phyloP scores from a whole-genome alignment of 2,329 filamentous ascomycete genomes.

The Fusarium aywerte region DNA sequence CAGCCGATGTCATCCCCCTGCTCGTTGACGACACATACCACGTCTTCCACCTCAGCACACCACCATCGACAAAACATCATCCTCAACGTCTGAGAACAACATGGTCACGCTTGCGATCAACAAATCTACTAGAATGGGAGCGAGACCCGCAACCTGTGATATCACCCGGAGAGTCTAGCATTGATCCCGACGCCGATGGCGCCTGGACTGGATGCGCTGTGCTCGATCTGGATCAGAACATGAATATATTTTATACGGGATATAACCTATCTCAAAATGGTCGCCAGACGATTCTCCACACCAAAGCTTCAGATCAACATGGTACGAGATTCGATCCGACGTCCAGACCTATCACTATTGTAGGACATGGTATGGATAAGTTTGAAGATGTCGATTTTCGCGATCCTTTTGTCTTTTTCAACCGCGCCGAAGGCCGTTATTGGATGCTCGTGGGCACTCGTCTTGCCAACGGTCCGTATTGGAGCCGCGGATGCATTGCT shows the following conservation, averaged over 20 bases:
- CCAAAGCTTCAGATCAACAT: conserved; percentile 42
- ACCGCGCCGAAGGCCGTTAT: conserved; percentile 45
- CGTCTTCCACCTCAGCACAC: conserved; percentile 51
- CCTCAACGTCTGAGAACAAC: conserved; percentile 48
- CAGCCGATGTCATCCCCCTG: conserved; percentile 52
- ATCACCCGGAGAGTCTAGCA: conserved; percentile 30
- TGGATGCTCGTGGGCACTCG: conserved; percentile 54
- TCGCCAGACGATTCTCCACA: conserved; percentile 50
- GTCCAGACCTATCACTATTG: conserved; percentile 40
- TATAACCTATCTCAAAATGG: conserved; percentile 49
- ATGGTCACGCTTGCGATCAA: conserved; percentile 49
- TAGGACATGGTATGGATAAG: conserved; percentile 33
- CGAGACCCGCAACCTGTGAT: conserved; percentile 45
- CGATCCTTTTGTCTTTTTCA: conserved; percentile 52
- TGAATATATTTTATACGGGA: conserved; percentile 54
- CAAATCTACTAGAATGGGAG: conserved; percentile 47
- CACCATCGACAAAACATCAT: conserved; percentile 49
- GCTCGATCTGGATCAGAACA: conserved; percentile 46
- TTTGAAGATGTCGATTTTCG: conserved; percentile 53
- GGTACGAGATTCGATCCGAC: conserved; percentile 45
- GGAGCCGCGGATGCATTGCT: conserved; percentile 52
- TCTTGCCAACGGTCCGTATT: conserved; percentile 48
- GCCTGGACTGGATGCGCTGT: conserved; percentile 52
- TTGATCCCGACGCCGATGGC: conserved; percentile 48
- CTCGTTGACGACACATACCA: conserved; percentile 52